Evolutionary conservation across 1,139 yeast species (phyloP), one percentile per base, ranked within the genome.

Genomic region (Blastobotrys ciferrii): DNA sequence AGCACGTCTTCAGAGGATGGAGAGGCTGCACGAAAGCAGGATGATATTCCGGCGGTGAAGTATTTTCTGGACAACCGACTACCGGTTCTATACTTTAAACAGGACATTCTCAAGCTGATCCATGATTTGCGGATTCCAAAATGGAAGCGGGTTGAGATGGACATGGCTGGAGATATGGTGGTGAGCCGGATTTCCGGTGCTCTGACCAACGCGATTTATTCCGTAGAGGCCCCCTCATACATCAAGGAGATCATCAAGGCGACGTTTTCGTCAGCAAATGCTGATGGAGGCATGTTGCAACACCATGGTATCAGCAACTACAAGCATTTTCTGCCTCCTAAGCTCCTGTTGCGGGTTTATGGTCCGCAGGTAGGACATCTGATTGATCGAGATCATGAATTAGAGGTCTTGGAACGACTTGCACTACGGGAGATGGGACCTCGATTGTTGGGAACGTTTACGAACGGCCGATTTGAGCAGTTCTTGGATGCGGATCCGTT

Each of bases 391-490:
- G 86, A 86, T 25, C 74, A 76, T 54, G 98, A 92, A 66, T 75
- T 92, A 56, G 76, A 77, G 45, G 79, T 85, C 1, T 73, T 92
- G 51, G 80, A 82, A 28, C 81, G 94, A 61, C 75, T 92, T 50
- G 84, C 95, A 1, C 73, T 75, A 45, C 82, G 84, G 58, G 80
- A 81, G 51, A 92, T 92, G 57, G 98, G 98, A 0, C 97, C 98
- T 1, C 78, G 83, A 54, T 69, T 92, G 49, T 74, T 87, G 60
- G 98, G 98, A 1, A 87, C 92, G 39, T 92, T 92, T 64, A 71
- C 80, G 38, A 92, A 92, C 65, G 98, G 98, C 41, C 74, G 98
- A 54, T 82, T 92, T 59, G 98, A 92, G 67, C 96, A 89, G 67
- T 92, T 84, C 62, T 72, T 92, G 55, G 87, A 92, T 46, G 89